phyloP scores from a whole-genome alignment of 1,284 basidiomycete genomes.

The Grifola frondosa region DNA sequence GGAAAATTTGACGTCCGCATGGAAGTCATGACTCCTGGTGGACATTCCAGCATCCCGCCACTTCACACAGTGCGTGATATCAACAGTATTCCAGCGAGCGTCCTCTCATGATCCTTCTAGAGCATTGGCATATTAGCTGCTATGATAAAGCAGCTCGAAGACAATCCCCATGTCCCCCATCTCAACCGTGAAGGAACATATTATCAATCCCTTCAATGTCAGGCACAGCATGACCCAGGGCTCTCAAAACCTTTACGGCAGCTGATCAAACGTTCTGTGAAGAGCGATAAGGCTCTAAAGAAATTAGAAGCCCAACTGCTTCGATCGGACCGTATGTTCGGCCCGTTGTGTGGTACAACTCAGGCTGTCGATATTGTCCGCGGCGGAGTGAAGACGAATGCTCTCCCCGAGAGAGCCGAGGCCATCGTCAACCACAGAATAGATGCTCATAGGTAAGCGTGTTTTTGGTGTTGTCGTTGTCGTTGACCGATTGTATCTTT shows the following conservation, averaged over 20 bases:
- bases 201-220: slow-evolving; percentile 34
- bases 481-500: slow-evolving; percentile 28
- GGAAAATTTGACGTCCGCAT: slow-evolving; percentile 58
- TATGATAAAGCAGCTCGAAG: slow-evolving; percentile 52
- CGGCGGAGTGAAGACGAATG: slow-evolving; percentile 64
- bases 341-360: slow-evolving; percentile 56
- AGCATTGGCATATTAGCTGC: slow-evolving; percentile 56
- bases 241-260: slow-evolving; percentile 37
- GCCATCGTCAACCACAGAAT: slow-evolving; percentile 56
- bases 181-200: slow-evolving; percentile 32
- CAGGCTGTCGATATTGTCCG: slow-evolving; percentile 68
- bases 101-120: too few species aligned
- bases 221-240: slow-evolving; percentile 45
- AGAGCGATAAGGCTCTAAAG: slow-evolving; percentile 41
- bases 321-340: slow-evolving; percentile 26
- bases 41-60: slow-evolving; percentile 67
- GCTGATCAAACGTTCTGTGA: slow-evolving; percentile 36
- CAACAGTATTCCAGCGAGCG: neutral
- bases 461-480: neutral
- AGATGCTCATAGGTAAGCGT: slow-evolving; percentile 41
- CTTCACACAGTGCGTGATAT: slow-evolving; percentile 45
- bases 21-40: slow-evolving; percentile 57
- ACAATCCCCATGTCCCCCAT: slow-evolving; percentile 40
- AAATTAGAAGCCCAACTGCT: slow-evolving; percentile 41
- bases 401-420: slow-evolving; percentile 53